Evolutionary conservation across 768 basidiomycete genomes (phyloP).

Genomic region (Podaxis sp.): DNA sequence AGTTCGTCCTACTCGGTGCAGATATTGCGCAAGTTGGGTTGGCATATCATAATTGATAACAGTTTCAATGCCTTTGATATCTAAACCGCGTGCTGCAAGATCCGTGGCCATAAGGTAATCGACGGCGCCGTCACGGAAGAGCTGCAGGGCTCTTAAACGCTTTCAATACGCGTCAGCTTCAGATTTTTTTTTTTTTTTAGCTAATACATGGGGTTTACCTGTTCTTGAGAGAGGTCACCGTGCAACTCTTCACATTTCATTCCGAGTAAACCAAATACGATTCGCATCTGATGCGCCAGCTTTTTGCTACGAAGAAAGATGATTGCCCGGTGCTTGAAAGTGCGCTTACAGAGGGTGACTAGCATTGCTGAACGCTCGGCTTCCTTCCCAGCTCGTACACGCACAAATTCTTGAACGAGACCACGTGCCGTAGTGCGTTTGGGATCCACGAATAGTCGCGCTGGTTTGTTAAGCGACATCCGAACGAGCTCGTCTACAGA

Average conservation of each 20-base stretch:
- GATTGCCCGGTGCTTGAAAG: conserved; percentile 80
- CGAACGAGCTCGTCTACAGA: conserved; percentile 90
- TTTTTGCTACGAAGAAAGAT: conserved; percentile 97
- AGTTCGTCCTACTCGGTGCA: conserved; percentile 96
- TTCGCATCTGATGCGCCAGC: conserved; percentile 93
- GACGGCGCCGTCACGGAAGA: conserved; percentile 83
- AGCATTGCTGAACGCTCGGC: conserved; percentile 73
- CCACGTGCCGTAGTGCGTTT: conserved; percentile 83
- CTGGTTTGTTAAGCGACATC: conserved; percentile 90
- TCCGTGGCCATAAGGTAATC: conserved; percentile 97
- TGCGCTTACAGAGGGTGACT: conserved; percentile 80
- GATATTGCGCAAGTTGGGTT: conserved; percentile 83
- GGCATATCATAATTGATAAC: conserved; percentile 99
- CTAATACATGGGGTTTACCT: conserved; percentile 42
- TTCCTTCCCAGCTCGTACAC: conserved; percentile 80
- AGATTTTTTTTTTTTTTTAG: neutral
- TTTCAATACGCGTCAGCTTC: conserved; percentile 24
- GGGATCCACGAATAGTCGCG: conserved; percentile 93
- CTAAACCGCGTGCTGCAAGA: conserved; percentile 89
- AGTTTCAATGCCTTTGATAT: conserved; percentile 96
- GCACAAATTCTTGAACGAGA: conserved; percentile 91
- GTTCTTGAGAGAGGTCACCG: conserved; percentile 94
- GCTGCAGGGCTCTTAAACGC: conserved; percentile 83
- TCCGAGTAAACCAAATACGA: conserved; percentile 85
- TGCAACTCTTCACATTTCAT: conserved; percentile 92